These are phyloP conservation scores for Saussurea involucrata DNA, from an alignment of 129 eudicot genomes.

Conservation along the genomic window DNA sequence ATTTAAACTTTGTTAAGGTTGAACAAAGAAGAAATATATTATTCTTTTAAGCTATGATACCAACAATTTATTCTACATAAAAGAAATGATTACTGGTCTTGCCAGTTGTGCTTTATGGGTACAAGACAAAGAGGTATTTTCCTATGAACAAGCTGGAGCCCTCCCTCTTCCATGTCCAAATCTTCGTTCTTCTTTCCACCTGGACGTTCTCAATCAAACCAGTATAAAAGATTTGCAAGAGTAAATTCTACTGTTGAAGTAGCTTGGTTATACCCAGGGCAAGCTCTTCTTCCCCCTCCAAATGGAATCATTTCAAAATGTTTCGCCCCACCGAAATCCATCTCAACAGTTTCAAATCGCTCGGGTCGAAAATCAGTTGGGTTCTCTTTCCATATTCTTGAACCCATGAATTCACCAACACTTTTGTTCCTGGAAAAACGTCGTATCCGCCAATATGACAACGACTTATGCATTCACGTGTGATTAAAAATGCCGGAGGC, in stretches of 20 bases:
- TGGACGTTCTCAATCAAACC: constrained; percentile 49
- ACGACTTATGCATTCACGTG: neutral
- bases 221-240: constrained; percentile 42
- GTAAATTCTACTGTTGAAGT: constrained; percentile 32
- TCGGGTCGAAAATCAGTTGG: constrained; percentile 40
- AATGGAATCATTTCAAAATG: constrained; percentile 46
- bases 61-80: too few species aligned
- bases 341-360: constrained; percentile 29
- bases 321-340: constrained; percentile 33
- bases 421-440: neutral
- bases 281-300: constrained; percentile 49
- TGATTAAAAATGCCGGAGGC: neutral
- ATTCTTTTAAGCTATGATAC: too few species aligned
- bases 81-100: neutral
- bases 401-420: neutral
- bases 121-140: constrained; percentile 24
- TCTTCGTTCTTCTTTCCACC: constrained; percentile 28
- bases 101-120: neutral
- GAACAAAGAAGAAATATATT: too few species aligned
- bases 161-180: constrained; percentile 34
- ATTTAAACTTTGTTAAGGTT: too few species aligned
- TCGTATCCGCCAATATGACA: neutral
- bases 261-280: constrained; percentile 46
- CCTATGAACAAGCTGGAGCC: neutral
- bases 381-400: neutral